These are phyloP conservation scores for Diaporthe vexans DNA, from an alignment of 2,329 filamentous ascomycete genomes.

Conservation along the genomic window DNA sequence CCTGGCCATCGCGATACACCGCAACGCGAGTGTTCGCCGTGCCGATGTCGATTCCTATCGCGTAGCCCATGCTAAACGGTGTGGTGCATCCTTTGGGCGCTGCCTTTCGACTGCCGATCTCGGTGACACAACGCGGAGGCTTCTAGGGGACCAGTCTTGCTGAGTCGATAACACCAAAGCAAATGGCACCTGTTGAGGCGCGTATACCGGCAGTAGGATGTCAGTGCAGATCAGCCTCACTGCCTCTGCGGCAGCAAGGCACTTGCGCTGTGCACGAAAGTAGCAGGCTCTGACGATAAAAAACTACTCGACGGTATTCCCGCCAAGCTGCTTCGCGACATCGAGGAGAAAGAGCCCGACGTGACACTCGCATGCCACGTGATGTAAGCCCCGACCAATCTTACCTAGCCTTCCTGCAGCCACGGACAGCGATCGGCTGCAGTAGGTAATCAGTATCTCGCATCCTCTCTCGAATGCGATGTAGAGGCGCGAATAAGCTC, in stretches of 20 bases:
- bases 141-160: not conserved
- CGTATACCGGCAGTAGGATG: not conserved
- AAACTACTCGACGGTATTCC: not conserved
- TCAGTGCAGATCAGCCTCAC: not conserved
- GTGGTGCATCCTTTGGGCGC: too few species aligned
- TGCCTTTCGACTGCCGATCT: not conserved
- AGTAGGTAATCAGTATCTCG: not conserved
- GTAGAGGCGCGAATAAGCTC: too few species aligned
- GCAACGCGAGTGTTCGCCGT: conserved; percentile 1
- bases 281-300: not conserved
- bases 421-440: not conserved
- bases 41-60: conserved; percentile 8
- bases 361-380: not conserved
- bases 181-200: not conserved
- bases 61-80: not conserved
- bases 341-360: not conserved
- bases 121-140: not conserved
- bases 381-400: not conserved
- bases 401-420: not conserved
- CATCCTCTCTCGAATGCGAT: too few species aligned
- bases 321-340: not conserved
- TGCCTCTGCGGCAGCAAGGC: not conserved
- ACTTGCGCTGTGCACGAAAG: not conserved
- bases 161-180: not conserved
- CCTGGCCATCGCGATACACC: not conserved